Conservation (phyloP, 192 early-diverging fungal species). For the Linnemannia exigua region DNA sequence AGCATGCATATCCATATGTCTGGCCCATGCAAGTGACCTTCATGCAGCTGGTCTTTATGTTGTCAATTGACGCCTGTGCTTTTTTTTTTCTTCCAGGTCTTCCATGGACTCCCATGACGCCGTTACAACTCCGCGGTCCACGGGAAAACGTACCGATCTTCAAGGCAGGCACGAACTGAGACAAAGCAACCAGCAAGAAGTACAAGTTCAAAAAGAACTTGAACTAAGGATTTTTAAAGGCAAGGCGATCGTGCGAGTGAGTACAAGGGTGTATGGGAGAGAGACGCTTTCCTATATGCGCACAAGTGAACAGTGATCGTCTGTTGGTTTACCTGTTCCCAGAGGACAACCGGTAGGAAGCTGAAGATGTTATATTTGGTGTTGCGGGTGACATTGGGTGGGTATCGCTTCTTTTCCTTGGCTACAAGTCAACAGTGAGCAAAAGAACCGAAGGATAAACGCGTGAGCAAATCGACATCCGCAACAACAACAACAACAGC, state of each 20-base stretch:
- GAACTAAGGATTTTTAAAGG: conserved; percentile 70
- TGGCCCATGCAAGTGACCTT: not conserved
- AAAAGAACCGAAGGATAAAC: conserved; percentile 3
- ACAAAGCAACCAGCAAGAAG: conserved; percentile 92
- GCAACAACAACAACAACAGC: not conserved
- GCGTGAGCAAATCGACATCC: conserved; percentile 7
- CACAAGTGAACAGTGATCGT: not conserved
- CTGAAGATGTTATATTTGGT: conserved; percentile 89
- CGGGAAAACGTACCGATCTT: conserved; percentile 73
- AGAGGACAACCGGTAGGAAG: conserved; percentile 85
- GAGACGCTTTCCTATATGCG: not conserved
- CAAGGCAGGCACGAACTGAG: conserved; percentile 92
- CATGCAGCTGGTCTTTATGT: not conserved
- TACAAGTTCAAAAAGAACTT: conserved; percentile 97
- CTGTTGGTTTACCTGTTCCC: conserved; percentile 74
- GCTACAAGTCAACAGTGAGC: conserved; percentile 28
- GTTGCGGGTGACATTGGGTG: conserved; percentile 89
- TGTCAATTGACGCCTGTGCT: not conserved
- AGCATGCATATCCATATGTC: conserved; percentile 7
- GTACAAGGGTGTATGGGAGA: not conserved
- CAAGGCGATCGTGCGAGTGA: not conserved
- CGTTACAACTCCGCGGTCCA: conserved; percentile 7
- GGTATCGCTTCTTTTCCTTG: conserved; percentile 68
- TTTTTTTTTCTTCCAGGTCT: not conserved
- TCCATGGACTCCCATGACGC: not conserved